Conservation (phyloP, 805 yeast species). For the Yamadazyma olivae region DNA sequence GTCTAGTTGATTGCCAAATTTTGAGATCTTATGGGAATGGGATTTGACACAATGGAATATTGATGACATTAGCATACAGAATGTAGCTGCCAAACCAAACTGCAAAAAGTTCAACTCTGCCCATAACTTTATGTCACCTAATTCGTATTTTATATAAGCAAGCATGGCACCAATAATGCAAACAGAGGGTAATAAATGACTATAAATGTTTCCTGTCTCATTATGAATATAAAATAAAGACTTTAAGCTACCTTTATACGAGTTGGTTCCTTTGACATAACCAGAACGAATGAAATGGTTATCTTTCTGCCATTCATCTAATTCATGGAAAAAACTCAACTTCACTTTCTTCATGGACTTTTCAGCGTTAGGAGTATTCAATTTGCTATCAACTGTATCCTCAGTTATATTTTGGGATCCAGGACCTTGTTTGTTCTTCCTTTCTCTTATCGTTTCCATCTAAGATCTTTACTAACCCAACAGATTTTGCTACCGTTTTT, state of each 20-base stretch:
- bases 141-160: conserved; percentile 23
- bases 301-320: conserved; percentile 73
- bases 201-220: conserved; percentile 69
- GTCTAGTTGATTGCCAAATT: conserved; percentile 66
- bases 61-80: conserved; percentile 62
- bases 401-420: neutral
- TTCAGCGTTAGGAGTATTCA: neutral
- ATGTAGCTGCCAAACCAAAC: conserved; percentile 55
- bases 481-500: neutral
- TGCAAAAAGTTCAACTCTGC: conserved; percentile 51
- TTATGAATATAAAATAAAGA: conserved; percentile 60
- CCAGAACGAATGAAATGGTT: conserved; percentile 65
- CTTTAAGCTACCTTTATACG: conserved; percentile 42
- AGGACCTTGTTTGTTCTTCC: neutral
- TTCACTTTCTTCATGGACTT: neutral
- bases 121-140: conserved; percentile 16
- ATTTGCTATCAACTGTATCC: neutral
- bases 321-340: conserved; percentile 45
- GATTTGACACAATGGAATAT: conserved; percentile 65
- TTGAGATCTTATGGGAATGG: conserved; percentile 55
- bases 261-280: conserved; percentile 56
- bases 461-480: neutral
- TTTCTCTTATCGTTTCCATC: neutral
- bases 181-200: conserved; percentile 55
- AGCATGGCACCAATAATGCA: conserved; percentile 23